Percentiles rank a stretch among this genome's conserved stretches.
phyloP scores from a whole-genome alignment of 805 yeast species.

The Saturnispora sanitii region DNA sequence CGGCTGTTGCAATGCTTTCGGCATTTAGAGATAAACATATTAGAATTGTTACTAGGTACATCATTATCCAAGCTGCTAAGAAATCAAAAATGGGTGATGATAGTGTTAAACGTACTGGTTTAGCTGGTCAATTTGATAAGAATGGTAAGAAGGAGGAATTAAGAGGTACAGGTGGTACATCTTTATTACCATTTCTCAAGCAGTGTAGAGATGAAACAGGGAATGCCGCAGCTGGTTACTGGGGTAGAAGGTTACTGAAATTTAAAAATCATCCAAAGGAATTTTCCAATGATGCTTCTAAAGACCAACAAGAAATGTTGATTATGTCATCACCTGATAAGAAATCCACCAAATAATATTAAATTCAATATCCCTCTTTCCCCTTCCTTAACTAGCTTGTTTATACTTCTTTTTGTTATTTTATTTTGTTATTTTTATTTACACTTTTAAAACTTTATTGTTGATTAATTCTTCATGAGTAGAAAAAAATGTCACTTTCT shows the following conservation, averaged over 20 bases:
- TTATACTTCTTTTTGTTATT: no score
- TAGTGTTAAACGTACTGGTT: slow-evolving; percentile 43
- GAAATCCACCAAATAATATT: no score
- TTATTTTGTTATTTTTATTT: not conserved
- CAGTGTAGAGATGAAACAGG: slow-evolving; percentile 97
- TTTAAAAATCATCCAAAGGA: slow-evolving; percentile 30
- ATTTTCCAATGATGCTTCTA: slow-evolving; percentile 12
- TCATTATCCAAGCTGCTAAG: slow-evolving; percentile 67
- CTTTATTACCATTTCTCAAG: slow-evolving; percentile 80
- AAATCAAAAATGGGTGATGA: slow-evolving; percentile 41
- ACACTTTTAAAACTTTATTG: not conserved
- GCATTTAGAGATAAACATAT: slow-evolving; percentile 87
- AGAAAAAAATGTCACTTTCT: no score
- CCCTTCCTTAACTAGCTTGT: no score
- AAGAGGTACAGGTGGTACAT: slow-evolving; percentile 92
- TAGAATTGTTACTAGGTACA: slow-evolving; percentile 82
- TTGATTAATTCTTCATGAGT: not conserved
- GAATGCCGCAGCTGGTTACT: slow-evolving; percentile 81
- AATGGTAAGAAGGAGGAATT: slow-evolving; percentile 41
- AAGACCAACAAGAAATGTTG: slow-evolving; percentile 5
- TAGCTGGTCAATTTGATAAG: slow-evolving; percentile 33
- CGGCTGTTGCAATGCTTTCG: slow-evolving; percentile 81
- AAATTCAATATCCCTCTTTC: no score
- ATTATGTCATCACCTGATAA: not conserved
- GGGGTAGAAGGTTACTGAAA: slow-evolving; percentile 73